These are phyloP conservation scores for Rhynchosporium secalis DNA, from an alignment of 2,329 filamentous ascomycete genomes.

Conservation along the genomic window DNA sequence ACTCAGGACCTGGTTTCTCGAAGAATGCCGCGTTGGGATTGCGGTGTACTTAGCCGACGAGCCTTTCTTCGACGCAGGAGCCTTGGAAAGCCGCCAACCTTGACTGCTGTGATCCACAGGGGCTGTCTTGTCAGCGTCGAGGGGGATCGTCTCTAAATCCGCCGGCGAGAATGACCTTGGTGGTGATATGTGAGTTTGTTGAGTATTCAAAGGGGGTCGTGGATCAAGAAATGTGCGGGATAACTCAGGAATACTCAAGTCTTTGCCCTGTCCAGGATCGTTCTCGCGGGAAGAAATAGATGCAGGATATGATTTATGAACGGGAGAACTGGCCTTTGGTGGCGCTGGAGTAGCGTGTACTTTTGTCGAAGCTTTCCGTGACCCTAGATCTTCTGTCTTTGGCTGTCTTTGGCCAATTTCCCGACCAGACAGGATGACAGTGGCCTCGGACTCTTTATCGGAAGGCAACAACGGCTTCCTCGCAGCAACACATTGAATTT, in stretches of 20 bases:
- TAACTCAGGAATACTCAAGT: neutral
- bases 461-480: conserved; percentile 23
- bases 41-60: conserved; percentile 16
- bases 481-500: conserved; percentile 29
- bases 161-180: conserved; percentile 11
- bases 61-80: conserved; percentile 17
- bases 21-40: conserved; percentile 30
- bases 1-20: conserved; percentile 26
- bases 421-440: conserved; percentile 11
- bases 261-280: conserved; percentile 3
- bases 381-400: neutral
- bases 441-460: conserved; percentile 18
- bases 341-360: neutral
- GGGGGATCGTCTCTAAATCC: conserved; percentile 23
- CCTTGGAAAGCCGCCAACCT: conserved; percentile 14
- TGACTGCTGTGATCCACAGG: conserved; percentile 17
- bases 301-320: neutral
- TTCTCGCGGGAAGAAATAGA: conserved; percentile 16
- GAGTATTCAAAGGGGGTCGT: conserved; percentile 1
- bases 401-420: neutral
- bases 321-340: neutral
- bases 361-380: neutral
- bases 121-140: conserved; percentile 20
- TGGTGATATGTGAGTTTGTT: conserved; percentile 9
- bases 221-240: neutral